Percentiles rank a stretch among this genome's conserved stretches.
Evolutionary conservation across 2,329 filamentous ascomycete genomes (phyloP).

Genomic region (Lecanicillium sp.): DNA sequence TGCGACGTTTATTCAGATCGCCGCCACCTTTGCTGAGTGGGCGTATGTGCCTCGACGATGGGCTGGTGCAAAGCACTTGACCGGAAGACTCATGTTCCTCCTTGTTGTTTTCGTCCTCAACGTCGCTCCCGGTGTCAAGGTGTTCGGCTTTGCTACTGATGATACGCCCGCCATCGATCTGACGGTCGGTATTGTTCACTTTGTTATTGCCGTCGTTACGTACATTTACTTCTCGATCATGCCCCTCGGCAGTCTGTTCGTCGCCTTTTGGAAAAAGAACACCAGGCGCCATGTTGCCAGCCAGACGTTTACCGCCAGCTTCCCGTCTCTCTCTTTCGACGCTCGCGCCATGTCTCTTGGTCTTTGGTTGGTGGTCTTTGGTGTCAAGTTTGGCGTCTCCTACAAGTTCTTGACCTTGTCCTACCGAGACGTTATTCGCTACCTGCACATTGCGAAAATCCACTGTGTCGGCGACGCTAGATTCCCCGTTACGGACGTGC

Average conservation of each 20-base stretch:
- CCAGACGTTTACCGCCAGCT: conserved; percentile 96
- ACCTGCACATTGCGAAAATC: conserved; percentile 75
- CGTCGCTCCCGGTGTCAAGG: conserved; percentile 73
- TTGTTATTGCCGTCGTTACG: conserved; percentile 79
- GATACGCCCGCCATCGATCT: conserved; percentile 41
- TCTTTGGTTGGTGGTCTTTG: conserved; percentile 84
- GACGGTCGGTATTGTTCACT: conserved; percentile 82
- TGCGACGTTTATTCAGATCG: conserved; percentile 74
- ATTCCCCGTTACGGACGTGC: conserved; percentile 36
- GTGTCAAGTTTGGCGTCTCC: conserved; percentile 83
- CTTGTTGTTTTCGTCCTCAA: conserved; percentile 74
- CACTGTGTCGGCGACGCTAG: conserved; percentile 68
- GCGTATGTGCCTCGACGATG: conserved; percentile 85
- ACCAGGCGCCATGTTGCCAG: conserved; percentile 90
- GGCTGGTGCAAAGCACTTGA: conserved; percentile 94
- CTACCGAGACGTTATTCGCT: conserved; percentile 86
- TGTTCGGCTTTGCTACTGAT: conserved; percentile 54
- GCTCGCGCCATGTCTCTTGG: conserved; percentile 98
- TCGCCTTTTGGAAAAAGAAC: conserved; percentile 89
- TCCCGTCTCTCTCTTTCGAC: conserved; percentile 75
- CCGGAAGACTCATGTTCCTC: conserved; percentile 80
- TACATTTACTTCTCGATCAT: conserved; percentile 93
- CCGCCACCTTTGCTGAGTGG: conserved; percentile 90
- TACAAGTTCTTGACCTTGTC: conserved; percentile 91
- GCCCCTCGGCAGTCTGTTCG: conserved; percentile 89